Evolutionary conservation across 140 eudicot species (phyloP).

Genomic region (Cichorium intybus): DNA sequence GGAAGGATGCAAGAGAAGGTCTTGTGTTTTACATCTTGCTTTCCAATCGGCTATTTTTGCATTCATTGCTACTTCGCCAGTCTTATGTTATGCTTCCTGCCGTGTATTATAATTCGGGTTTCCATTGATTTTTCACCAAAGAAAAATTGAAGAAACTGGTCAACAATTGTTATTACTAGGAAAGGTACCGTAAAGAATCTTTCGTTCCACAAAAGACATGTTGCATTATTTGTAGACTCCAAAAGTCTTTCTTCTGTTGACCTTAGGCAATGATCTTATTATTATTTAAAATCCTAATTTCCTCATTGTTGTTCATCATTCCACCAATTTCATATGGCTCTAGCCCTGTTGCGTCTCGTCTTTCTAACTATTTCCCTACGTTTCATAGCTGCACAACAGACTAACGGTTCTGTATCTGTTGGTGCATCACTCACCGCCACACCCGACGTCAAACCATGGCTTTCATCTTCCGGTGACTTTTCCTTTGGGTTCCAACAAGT

Average conservation of each 20-base stretch:
- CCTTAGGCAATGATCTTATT: too few relatives aligned
- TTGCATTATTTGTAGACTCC: too few relatives aligned
- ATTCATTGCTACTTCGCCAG: too few relatives aligned
- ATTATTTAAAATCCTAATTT: background rate
- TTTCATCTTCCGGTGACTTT: constrained; percentile 51
- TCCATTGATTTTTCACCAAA: too few relatives aligned
- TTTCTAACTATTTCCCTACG: constrained; percentile 12
- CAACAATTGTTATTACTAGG: background rate
- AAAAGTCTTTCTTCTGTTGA: too few relatives aligned
- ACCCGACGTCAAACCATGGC: constrained; percentile 40
- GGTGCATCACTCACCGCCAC: constrained; percentile 42
- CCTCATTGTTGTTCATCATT: background rate
- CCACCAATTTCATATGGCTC: constrained; percentile 6
- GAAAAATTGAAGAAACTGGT: too few relatives aligned
- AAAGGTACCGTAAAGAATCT: background rate
- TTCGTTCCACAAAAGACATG: too few relatives aligned
- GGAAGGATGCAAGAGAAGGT: too few relatives aligned
- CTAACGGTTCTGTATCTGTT: constrained; percentile 9
- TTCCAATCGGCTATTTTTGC: too few relatives aligned
- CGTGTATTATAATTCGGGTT: too few relatives aligned
- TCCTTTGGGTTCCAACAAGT: constrained; percentile 51
- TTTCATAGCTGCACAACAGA: constrained; percentile 19
- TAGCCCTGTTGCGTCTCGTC: constrained; percentile 2
- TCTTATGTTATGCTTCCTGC: too few relatives aligned
- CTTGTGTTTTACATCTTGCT: too few relatives aligned